A percentile compares a stretch with the other conserved stretches of the same genome.
phyloP scores from a whole-genome alignment of 495 filamentous ascomycete species.

The Xylaria cubensis region DNA sequence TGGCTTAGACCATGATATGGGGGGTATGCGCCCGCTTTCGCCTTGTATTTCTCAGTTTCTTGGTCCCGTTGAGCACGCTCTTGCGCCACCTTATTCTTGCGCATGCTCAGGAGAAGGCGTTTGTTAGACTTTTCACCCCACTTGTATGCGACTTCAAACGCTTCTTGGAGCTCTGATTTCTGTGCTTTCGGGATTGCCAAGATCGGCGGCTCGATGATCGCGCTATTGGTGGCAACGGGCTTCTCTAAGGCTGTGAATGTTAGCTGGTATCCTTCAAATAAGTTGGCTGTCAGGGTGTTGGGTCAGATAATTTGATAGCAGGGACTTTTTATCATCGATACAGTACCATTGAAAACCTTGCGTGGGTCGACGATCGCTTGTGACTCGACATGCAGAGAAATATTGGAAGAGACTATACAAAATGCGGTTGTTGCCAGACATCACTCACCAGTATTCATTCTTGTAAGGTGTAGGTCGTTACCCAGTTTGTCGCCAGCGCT shows the following conservation, averaged over 20 bases:
- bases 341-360: not conserved
- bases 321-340: not conserved
- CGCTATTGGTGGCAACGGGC: constrained; percentile 15
- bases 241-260: constrained; percentile 10
- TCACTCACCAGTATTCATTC: constrained; percentile 14
- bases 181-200: constrained; percentile 28
- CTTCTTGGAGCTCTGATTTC: constrained; percentile 34
- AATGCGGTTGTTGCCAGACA: not conserved
- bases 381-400: not conserved
- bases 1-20: constrained; percentile 32
- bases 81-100: constrained; percentile 17
- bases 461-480: constrained; percentile 10
- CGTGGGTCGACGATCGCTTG: not conserved
- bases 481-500: constrained; percentile 15
- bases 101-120: constrained; percentile 28
- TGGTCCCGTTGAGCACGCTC: constrained; percentile 27
- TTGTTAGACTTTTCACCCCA: constrained; percentile 29
- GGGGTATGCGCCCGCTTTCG: constrained; percentile 33
- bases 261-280: constrained; percentile 1
- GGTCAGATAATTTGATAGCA: not conserved
- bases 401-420: not conserved
- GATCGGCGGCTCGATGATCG: not conserved
- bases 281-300: not conserved
- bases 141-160: constrained; percentile 31
- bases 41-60: constrained; percentile 27